phyloP scores from a whole-genome alignment of 345 rosid genomes.

The Acer campestre region DNA sequence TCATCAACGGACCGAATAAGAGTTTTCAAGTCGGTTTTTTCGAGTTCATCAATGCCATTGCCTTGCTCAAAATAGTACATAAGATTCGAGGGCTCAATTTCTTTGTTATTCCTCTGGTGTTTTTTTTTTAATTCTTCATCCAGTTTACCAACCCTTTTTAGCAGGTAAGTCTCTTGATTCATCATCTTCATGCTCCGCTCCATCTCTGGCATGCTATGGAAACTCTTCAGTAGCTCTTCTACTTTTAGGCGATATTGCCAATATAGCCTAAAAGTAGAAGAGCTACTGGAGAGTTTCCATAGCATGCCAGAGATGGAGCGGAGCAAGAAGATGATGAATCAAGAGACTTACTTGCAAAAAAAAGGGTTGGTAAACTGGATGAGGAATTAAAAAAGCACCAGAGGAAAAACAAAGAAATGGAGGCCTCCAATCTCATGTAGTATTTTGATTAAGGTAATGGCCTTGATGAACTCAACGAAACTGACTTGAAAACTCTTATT shows the following conservation, averaged over 20 bases:
- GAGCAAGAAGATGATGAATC: conserved; percentile 34
- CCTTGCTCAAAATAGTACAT: conserved; percentile 25
- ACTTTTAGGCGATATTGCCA: too few species aligned
- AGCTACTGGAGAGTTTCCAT: too few species aligned
- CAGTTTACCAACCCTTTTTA: conserved; percentile 25
- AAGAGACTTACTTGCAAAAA: conserved; percentile 35
- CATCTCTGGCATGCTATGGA: conserved; percentile 5
- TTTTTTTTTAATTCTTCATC: conserved; percentile 31
- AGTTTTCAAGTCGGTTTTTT: neutral
- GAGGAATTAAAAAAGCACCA: conserved; percentile 21
- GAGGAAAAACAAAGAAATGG: conserved; percentile 22
- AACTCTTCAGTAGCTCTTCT: too few species aligned
- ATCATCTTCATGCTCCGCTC: conserved; percentile 35
- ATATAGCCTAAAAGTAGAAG: too few species aligned
- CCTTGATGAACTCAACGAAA: neutral
- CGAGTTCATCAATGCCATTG: conserved; percentile 3
- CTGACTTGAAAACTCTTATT: conserved; percentile 14
- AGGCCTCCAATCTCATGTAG: conserved; percentile 24
- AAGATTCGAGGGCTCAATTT: conserved; percentile 17
- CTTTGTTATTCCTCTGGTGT: conserved; percentile 20
- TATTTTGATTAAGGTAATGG: conserved; percentile 14
- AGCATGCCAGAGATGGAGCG: conserved; percentile 24
- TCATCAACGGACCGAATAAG: conserved; percentile 22
- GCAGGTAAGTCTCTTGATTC: conserved; percentile 37
- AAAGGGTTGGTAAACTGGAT: conserved; percentile 25